Evolutionary conservation across 306 rosid species (phyloP).

Genomic region (Carpinus fangiana): DNA sequence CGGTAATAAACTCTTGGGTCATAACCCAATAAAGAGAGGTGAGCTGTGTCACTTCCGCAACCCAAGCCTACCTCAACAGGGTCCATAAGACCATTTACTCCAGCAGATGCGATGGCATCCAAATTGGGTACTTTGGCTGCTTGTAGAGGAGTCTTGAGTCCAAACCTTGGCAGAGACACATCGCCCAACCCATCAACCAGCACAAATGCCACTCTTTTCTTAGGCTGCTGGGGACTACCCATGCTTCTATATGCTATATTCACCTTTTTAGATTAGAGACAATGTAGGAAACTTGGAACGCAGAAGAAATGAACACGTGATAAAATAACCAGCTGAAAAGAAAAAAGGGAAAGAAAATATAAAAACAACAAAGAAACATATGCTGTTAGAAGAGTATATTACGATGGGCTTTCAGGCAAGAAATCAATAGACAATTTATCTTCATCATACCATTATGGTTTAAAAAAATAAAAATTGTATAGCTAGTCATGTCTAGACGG

Average conservation of each 20-base stretch:
- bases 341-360: background rate
- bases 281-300: constrained; percentile 3
- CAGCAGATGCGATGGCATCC: constrained; percentile 90
- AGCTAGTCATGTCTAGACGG: background rate
- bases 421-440: background rate
- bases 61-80: constrained; percentile 97
- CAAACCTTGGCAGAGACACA: constrained; percentile 81
- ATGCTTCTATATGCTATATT: constrained; percentile 27
- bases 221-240: constrained; percentile 55
- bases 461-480: background rate
- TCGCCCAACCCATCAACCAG: constrained; percentile 93
- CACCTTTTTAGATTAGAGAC: constrained; percentile 6
- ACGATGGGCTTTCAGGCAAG: background rate
- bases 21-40: constrained; percentile 88
- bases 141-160: constrained; percentile 82
- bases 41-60: constrained; percentile 98
- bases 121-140: constrained; percentile 74
- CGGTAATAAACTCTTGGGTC: constrained; percentile 88
- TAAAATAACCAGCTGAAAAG: constrained; percentile 12
- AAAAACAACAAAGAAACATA: background rate
- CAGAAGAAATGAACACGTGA: background rate
- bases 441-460: background rate
- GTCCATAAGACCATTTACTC: constrained; percentile 92
- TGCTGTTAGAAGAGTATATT: background rate
- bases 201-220: constrained; percentile 91